phyloP scores from a whole-genome alignment of 805 yeast genomes.

The Suhomyces sp. region DNA sequence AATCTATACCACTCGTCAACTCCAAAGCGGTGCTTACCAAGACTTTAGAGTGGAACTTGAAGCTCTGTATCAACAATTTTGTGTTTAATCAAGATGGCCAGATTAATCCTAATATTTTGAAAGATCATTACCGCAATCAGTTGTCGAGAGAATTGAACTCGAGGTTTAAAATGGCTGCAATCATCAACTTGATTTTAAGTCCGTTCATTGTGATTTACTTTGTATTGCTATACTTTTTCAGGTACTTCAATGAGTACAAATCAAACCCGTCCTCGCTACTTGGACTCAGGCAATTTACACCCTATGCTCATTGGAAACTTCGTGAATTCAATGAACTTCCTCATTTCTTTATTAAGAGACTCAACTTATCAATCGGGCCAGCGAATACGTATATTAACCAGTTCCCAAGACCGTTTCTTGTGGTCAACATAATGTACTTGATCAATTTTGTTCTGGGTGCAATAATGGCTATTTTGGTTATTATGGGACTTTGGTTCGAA shows the following conservation, averaged over 20 bases:
- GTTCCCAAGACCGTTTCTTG: conserved; percentile 73
- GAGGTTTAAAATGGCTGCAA: conserved; percentile 83
- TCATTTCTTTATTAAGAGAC: conserved; percentile 78
- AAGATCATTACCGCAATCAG: conserved; percentile 63
- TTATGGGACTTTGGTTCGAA: conserved; percentile 69
- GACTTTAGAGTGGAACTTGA: conserved; percentile 92
- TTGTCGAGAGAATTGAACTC: conserved; percentile 69
- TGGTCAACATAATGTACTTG: conserved; percentile 36
- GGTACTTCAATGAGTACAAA: conserved; percentile 89
- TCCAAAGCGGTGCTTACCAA: conserved; percentile 55
- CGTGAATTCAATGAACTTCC: conserved; percentile 92
- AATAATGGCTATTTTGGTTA: conserved; percentile 72
- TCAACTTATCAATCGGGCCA: conserved; percentile 72
- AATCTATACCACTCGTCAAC: conserved; percentile 3
- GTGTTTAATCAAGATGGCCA: conserved; percentile 84
- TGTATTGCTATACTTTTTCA: conserved; percentile 76
- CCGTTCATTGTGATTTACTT: conserved; percentile 87
- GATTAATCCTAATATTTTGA: conserved; percentile 65
- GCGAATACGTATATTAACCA: conserved; percentile 85
- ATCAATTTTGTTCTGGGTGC: conserved; percentile 77
- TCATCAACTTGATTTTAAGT: conserved; percentile 74
- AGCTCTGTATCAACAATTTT: conserved; percentile 81
- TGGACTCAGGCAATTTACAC: conserved; percentile 76
- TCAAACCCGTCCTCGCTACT: conserved; percentile 80
- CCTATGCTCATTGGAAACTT: conserved; percentile 91